A percentile compares a stretch with the other conserved stretches of the same genome.
These are phyloP conservation scores for Beauveria medogensis DNA, from an alignment of 2,329 filamentous ascomycete species.

Conservation along the genomic window DNA sequence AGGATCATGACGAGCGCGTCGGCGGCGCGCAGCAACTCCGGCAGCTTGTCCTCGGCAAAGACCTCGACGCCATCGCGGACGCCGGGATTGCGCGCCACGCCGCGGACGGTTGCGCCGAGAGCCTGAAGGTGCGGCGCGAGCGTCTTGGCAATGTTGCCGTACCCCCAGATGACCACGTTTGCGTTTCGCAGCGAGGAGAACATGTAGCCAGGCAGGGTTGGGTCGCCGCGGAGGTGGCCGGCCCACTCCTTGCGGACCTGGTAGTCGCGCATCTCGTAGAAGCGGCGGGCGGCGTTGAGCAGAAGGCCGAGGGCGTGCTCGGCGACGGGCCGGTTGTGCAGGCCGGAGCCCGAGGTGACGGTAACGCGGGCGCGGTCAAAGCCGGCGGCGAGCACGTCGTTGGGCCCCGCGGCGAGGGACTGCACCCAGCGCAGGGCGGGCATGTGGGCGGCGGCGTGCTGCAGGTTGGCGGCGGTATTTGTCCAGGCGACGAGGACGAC, in stretches of 20 bases:
- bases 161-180: slow-evolving; percentile 54
- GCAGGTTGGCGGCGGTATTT: slow-evolving; percentile 50
- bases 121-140: slow-evolving; percentile 45
- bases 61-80: slow-evolving; percentile 53
- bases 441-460: slow-evolving; percentile 46
- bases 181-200: slow-evolving; percentile 55
- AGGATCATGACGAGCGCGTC: slow-evolving; percentile 63
- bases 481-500: slow-evolving; percentile 54
- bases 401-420: slow-evolving; percentile 57
- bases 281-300: slow-evolving; percentile 45
- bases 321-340: slow-evolving; percentile 57
- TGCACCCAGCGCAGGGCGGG: slow-evolving; percentile 57
- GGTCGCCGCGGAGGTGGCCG: slow-evolving; percentile 46
- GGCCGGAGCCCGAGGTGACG: slow-evolving; percentile 54
- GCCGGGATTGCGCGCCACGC: slow-evolving; percentile 48
- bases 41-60: slow-evolving; percentile 44
- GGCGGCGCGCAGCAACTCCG: slow-evolving; percentile 45
- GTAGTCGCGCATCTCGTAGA: slow-evolving; percentile 56
- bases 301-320: slow-evolving; percentile 55
- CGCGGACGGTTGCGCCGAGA: slow-evolving; percentile 50
- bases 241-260: slow-evolving; percentile 52
- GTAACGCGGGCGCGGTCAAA: slow-evolving; percentile 43
- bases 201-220: slow-evolving; percentile 42
- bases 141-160: slow-evolving; percentile 57
- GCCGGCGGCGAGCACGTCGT: slow-evolving; percentile 54